Evolutionary conservation across 1,139 yeast species (phyloP), one percentile per base, ranked within the genome.

Genomic region (Saccharomycopsis crataegensis): DNA sequence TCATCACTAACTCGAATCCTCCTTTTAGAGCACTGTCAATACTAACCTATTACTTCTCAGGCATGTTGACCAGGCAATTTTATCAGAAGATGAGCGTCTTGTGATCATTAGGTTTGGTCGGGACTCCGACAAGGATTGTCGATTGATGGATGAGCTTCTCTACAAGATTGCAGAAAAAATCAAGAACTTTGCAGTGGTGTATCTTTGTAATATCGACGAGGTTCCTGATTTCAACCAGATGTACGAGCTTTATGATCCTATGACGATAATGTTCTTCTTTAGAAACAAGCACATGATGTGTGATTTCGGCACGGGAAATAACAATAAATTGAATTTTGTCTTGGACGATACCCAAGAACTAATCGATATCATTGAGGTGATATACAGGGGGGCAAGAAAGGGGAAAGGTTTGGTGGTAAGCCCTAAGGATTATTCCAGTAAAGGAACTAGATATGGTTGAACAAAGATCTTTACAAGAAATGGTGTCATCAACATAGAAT

Each of bases 11-110:
- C 40, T 36, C n/a, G 5, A 36, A 36, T 40, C 16, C 16, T 11
- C 3, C 17, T 40, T 40, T 33, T 8, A 12, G 16, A 16, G 9
- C 11, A 12, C 36, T 44, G 12, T 11, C 12, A 8, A 14, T 42
- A 42, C 17, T 14, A 17, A 42, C 16, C 28, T 22, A 22, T 22
- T 22, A 22, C 28, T 22, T 22, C 5, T 34, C 43, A 78, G 83
- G 96, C 99, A 93, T 66, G 99, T 93, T 33, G 99, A 94, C 69
- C 98, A 93, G 65, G 96, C 99, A 7, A 93, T 93, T 48, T 64
- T 81, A 37, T 72, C 81, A 16, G 99, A 93, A 64, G 95, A 87
- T 59, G 96, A 89, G 53, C 72, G 96, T 57, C 70, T 93, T 11
- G 98, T 93, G 28, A 84, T 91, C 12, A 78, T 93, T 34, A 76